phyloP scores from a whole-genome alignment of 2,329 filamentous ascomycete genomes.

The Rutstroemia sp. region DNA sequence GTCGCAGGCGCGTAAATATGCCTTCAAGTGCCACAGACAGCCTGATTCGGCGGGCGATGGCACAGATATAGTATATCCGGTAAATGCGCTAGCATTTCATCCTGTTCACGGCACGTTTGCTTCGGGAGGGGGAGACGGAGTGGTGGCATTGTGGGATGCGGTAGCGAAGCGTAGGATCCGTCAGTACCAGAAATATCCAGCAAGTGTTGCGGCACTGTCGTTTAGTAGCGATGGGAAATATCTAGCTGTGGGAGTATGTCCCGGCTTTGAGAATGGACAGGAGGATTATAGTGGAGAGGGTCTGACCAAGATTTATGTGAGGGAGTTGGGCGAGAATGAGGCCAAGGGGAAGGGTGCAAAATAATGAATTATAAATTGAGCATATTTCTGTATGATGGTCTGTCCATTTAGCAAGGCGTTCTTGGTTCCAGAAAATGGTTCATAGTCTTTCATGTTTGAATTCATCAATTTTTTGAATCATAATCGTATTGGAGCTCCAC shows the following conservation, averaged over 20 bases:
- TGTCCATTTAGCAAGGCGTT: constrained; percentile 15
- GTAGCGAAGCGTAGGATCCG: constrained; percentile 62
- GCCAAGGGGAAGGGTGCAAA: constrained; percentile 40
- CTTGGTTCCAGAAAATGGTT: constrained; percentile 4
- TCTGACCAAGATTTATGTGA: constrained; percentile 68
- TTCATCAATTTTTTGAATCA: background rate
- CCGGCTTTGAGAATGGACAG: constrained; percentile 63
- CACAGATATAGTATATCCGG: constrained; percentile 64
- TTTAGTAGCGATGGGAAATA: constrained; percentile 59
- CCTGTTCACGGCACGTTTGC: constrained; percentile 59
- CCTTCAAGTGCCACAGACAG: constrained; percentile 96
- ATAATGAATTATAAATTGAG: constrained; percentile 10
- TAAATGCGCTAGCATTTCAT: constrained; percentile 65
- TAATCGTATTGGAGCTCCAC: no score
- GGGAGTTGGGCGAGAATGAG: constrained; percentile 81
- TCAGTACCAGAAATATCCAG: constrained; percentile 59
- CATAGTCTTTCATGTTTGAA: background rate
- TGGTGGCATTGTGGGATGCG: constrained; percentile 66
- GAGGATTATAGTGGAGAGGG: constrained; percentile 70
- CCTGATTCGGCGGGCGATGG: constrained; percentile 49
- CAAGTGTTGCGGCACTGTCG: constrained; percentile 53
- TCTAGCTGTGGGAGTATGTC: constrained; percentile 59
- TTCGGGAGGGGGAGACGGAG: constrained; percentile 63
- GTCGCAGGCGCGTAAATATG: constrained; percentile 89
- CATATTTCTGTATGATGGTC: background rate